A percentile compares a stretch with the other conserved stretches of the same genome.
phyloP scores from a whole-genome alignment of 306 rosid species.

The Trichosanthes truncata region DNA sequence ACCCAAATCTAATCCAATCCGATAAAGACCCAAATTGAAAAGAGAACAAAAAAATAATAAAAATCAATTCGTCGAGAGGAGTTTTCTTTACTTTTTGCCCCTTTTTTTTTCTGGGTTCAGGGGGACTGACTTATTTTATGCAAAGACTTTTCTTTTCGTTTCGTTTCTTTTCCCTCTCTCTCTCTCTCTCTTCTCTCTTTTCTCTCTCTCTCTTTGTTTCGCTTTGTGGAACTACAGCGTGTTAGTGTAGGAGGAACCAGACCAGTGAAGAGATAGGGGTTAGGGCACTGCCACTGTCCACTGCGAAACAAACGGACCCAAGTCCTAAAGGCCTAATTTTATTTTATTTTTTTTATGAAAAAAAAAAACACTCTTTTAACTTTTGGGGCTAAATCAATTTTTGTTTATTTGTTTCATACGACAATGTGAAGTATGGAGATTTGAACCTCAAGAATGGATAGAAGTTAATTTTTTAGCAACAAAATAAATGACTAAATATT shows the following conservation, averaged over 20 bases:
- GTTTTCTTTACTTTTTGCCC: conserved; percentile 1
- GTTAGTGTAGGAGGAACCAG: not conserved
- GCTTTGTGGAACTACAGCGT: not conserved
- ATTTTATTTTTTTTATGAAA: not conserved
- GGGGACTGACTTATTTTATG: conserved; percentile 7
- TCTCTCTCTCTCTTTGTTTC: not conserved
- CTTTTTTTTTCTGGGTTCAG: conserved; percentile 5
- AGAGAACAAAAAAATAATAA: not conserved
- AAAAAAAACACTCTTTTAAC: too few relatives aligned
- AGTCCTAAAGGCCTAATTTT: not conserved
- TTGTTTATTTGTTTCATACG: too few relatives aligned
- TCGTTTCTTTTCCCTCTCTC: not conserved
- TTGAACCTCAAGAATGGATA: too few relatives aligned
- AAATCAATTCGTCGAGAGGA: conserved; percentile 3
- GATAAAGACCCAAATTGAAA: not conserved
- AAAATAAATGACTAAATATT: too few relatives aligned
- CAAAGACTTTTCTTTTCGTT: conserved; percentile 4
- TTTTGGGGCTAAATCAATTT: too few relatives aligned
- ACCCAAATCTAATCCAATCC: conserved; percentile 7
- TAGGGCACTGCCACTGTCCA: not conserved
- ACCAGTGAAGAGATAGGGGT: not conserved
- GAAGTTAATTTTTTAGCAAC: too few relatives aligned
- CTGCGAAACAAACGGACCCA: not conserved
- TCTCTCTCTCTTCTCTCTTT: not conserved
- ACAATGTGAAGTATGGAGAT: too few relatives aligned